Conservation (phyloP, 306 rosid species). For the Citrullus amarus region DNA sequence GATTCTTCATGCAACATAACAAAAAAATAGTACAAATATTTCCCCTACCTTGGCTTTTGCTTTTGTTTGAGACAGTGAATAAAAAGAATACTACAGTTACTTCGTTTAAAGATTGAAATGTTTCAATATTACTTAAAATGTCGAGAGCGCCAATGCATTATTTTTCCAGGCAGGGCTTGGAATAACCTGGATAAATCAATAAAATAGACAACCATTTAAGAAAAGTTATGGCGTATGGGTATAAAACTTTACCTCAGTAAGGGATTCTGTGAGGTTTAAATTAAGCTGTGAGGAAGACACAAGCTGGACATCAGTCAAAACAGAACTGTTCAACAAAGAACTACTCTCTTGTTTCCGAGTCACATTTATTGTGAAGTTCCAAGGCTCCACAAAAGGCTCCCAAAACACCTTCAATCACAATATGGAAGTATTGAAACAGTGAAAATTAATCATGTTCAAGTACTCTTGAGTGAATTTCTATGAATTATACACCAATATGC, state of each 20-base stretch:
- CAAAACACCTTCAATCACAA: slow-evolving; percentile 57
- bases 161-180: neutral
- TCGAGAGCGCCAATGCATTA: neutral
- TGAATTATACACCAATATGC: neutral
- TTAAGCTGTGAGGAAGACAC: slow-evolving; percentile 54
- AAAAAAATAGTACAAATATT: neutral
- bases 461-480: neutral
- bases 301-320: slow-evolving; percentile 49
- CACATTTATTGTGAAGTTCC: slow-evolving; percentile 56
- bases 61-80: neutral
- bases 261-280: slow-evolving; percentile 71
- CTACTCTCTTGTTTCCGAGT: slow-evolving; percentile 49
- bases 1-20: neutral
- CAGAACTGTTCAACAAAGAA: slow-evolving; percentile 45
- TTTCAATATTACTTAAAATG: neutral
- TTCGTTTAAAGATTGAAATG: neutral
- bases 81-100: neutral
- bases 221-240: neutral
- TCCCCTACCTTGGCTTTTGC: neutral
- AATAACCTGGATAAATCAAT: neutral
- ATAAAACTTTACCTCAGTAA: slow-evolving; percentile 50
- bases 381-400: slow-evolving; percentile 95
- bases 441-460: slow-evolving; percentile 10
- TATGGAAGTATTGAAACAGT: slow-evolving; percentile 14
- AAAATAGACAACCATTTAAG: slow-evolving; percentile 1